phyloP scores from a whole-genome alignment of 2,329 filamentous ascomycete genomes.

The Trichothecium roseum region DNA sequence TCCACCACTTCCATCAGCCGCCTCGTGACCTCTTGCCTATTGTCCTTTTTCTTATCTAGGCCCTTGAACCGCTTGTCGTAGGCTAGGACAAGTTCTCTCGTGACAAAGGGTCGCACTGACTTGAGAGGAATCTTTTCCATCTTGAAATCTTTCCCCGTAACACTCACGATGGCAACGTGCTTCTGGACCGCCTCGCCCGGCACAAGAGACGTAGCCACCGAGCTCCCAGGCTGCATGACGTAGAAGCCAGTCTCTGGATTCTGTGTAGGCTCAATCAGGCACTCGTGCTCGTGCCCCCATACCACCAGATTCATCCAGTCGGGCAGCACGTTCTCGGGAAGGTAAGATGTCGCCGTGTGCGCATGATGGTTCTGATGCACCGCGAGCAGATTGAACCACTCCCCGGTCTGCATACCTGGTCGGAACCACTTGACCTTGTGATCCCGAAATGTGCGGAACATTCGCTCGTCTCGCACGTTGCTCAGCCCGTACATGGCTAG shows the following conservation, averaged over 20 bases:
- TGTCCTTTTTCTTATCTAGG: constrained; percentile 72
- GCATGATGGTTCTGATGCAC: constrained; percentile 96
- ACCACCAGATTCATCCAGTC: constrained; percentile 85
- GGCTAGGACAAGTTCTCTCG: constrained; percentile 67
- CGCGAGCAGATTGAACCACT: constrained; percentile 94
- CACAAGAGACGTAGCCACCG: constrained; percentile 84
- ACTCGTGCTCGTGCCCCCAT: constrained; percentile 98
- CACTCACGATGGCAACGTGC: constrained; percentile 74
- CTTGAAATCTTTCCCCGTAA: constrained; percentile 75
- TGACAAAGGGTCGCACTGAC: constrained; percentile 83
- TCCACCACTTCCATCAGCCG: constrained; percentile 71
- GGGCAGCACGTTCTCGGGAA: constrained; percentile 87
- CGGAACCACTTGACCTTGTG: constrained; percentile 90
- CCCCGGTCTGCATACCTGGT: constrained; percentile 64
- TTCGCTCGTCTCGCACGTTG: constrained; percentile 89
- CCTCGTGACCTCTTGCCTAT: constrained; percentile 68
- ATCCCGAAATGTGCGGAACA: constrained; percentile 89
- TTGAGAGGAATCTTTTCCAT: constrained; percentile 75
- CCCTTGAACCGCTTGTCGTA: constrained; percentile 68
- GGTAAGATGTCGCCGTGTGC: constrained; percentile 83
- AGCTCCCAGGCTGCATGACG: constrained; percentile 96
- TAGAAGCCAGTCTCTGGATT: constrained; percentile 87
- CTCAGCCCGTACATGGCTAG: constrained; percentile 88
- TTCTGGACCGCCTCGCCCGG: constrained; percentile 86
- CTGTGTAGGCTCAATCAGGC: constrained; percentile 69